A percentile compares a stretch with the other conserved stretches of the same genome.
These are phyloP conservation scores for Penicillium cosmopolitanum DNA, from an alignment of 495 filamentous ascomycete genomes.

Conservation along the genomic window DNA sequence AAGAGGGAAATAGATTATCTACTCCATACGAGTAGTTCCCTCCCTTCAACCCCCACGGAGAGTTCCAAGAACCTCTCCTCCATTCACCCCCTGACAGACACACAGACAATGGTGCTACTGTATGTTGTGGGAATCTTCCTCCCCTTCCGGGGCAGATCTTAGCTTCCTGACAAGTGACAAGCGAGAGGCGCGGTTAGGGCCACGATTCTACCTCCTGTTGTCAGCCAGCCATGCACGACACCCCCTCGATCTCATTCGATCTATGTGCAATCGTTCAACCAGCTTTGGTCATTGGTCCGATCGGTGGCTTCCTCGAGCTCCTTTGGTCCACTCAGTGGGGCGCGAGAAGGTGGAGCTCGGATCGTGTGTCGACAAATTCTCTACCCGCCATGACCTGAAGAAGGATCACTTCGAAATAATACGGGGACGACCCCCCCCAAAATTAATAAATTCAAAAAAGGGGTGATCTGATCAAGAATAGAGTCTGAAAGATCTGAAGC, in stretches of 20 bases:
- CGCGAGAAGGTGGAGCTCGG: conserved; percentile 20
- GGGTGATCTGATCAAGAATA: background rate
- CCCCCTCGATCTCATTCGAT: conserved; percentile 27
- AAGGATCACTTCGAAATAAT: conserved; percentile 9
- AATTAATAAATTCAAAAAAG: conserved; percentile 6
- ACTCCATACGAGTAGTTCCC: too few species aligned
- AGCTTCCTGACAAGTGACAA: conserved; percentile 27
- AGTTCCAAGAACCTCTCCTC: background rate
- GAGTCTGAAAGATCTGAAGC: conserved; percentile 3
- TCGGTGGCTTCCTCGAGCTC: conserved; percentile 15
- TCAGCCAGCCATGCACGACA: conserved; percentile 43
- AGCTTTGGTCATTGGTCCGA: conserved; percentile 23
- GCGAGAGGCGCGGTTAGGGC: conserved; percentile 31
- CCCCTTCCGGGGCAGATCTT: conserved; percentile 27
- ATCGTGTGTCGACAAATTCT: conserved; percentile 29
- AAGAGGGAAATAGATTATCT: background rate
- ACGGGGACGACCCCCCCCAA: background rate
- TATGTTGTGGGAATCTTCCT: background rate
- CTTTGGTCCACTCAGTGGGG: conserved; percentile 8
- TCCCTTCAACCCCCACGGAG: too few species aligned
- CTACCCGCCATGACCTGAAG: conserved; percentile 14
- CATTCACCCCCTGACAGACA: conserved; percentile 6
- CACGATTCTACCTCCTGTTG: conserved; percentile 17
- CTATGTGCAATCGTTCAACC: conserved; percentile 19
- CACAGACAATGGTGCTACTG: conserved; percentile 4